Evolutionary conservation across 2,329 filamentous ascomycete genomes (phyloP).

Genomic region (Arthrobotrys sinensis): DNA sequence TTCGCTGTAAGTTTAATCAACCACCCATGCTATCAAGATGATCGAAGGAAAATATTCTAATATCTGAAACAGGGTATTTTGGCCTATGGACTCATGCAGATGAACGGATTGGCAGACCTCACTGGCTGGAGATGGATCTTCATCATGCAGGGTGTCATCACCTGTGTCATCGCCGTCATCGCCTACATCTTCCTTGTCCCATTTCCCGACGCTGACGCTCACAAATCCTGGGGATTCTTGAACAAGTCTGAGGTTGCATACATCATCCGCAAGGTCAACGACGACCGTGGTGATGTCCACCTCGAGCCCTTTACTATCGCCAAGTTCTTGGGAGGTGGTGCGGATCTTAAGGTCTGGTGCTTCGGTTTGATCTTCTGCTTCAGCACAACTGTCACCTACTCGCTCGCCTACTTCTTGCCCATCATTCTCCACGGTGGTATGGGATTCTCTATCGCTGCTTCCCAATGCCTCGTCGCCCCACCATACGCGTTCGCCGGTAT

Average conservation of each 20-base stretch:
- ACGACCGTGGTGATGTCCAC: conserved; percentile 73
- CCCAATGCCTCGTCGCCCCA: conserved; percentile 81
- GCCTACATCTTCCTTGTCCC: conserved; percentile 76
- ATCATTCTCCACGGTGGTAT: conserved; percentile 78
- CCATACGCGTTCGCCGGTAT: conserved; percentile 78
- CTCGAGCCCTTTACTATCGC: conserved; percentile 73
- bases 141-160: conserved; percentile 69
- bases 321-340: conserved; percentile 74
- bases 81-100: conserved; percentile 75
- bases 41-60: conserved; percentile 76
- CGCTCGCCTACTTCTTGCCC: conserved; percentile 83
- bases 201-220: conserved; percentile 74
- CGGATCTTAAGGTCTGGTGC: conserved; percentile 46
- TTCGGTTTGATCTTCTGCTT: conserved; percentile 75
- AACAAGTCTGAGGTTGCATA: conserved; percentile 69
- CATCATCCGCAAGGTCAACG: conserved; percentile 69
- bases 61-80: conserved; percentile 79
- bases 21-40: conserved; percentile 61
- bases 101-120: conserved; percentile 68
- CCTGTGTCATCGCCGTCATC: conserved; percentile 71
- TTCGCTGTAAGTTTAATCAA: conserved; percentile 68
- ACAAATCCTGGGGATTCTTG: conserved; percentile 70
- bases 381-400: conserved; percentile 80
- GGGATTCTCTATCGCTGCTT: conserved; percentile 75
- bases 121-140: conserved; percentile 70